Evolutionary conservation across 345 rosid genomes (phyloP).

Genomic region (Euclidium syriacum): DNA sequence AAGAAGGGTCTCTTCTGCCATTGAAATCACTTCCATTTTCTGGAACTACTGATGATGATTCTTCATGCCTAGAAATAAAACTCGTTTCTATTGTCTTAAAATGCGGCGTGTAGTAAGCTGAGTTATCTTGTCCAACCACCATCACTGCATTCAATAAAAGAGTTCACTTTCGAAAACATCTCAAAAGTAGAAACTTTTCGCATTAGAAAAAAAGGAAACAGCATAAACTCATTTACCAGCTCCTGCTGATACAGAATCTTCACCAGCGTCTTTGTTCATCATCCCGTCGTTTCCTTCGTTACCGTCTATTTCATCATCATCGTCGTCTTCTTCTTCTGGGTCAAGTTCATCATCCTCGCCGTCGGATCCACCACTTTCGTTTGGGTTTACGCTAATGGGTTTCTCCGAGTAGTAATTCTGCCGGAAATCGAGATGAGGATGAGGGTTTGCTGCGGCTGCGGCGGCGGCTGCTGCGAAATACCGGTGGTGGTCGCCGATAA

Average conservation of each 20-base stretch:
- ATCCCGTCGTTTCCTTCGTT: slow-evolving; percentile 20
- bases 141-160: slow-evolving; percentile 31
- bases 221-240: slow-evolving; percentile 17
- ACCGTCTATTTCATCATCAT: slow-evolving; percentile 25
- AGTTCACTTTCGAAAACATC: slow-evolving; percentile 21
- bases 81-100: slow-evolving; percentile 44
- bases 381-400: slow-evolving; percentile 14
- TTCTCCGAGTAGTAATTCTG: slow-evolving; percentile 29
- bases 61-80: slow-evolving; percentile 55
- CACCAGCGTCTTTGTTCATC: slow-evolving; percentile 25
- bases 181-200: slow-evolving; percentile 3
- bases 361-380: slow-evolving; percentile 36
- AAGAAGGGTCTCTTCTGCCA: slow-evolving; percentile 61
- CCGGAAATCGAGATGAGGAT: slow-evolving; percentile 24
- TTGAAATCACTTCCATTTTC: slow-evolving; percentile 67
- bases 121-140: slow-evolving; percentile 53
- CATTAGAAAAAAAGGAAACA: neutral
- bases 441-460: slow-evolving; percentile 30
- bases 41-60: slow-evolving; percentile 26
- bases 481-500: slow-evolving; percentile 31
- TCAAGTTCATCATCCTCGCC: slow-evolving; percentile 26
- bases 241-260: slow-evolving; percentile 16
- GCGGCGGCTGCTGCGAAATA: slow-evolving; percentile 33
- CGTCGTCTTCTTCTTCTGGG: slow-evolving; percentile 28
- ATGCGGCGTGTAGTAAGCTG: slow-evolving; percentile 56